A percentile compares a stretch with the other conserved stretches of the same genome.
Conservation (phyloP, 2,329 filamentous ascomycete genomes). For the Scedosporium dehoogii region DNA sequence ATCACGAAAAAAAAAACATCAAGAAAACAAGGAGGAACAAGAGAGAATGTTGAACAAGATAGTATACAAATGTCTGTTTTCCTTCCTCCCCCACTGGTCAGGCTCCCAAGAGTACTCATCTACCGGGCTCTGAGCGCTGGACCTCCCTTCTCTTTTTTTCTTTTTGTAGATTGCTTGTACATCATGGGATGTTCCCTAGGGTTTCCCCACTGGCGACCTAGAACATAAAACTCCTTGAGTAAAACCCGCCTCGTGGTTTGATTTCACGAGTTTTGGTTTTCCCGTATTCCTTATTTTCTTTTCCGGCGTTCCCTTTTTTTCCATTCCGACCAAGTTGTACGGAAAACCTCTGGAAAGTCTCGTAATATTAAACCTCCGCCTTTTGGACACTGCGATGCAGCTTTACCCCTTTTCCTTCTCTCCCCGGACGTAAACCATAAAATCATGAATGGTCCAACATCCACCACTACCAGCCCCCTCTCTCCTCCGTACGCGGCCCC, state of each 20-base stretch:
- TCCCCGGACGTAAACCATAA: not conserved
- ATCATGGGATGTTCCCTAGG: too few relatives aligned
- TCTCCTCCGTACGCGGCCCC: not conserved
- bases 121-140: not conserved
- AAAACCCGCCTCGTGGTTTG: too few relatives aligned
- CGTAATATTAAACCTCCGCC: not conserved
- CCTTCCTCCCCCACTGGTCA: not conserved
- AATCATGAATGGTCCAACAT: not conserved
- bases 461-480: not conserved
- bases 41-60: not conserved
- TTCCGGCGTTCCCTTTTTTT: not conserved
- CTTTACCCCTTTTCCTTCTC: not conserved
- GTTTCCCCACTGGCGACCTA: too few relatives aligned
- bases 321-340: not conserved
- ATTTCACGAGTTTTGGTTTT: not conserved
- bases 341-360: not conserved
- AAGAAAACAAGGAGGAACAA: not conserved
- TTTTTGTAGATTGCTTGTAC: too few relatives aligned
- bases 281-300: conserved; percentile 1
- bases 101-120: too few relatives aligned
- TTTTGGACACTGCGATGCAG: not conserved
- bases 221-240: too few relatives aligned
- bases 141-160: not conserved
- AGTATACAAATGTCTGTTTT: not conserved
- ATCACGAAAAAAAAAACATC: not conserved